phyloP scores from a whole-genome alignment of 805 yeast species.

The Kodamaea restingae region DNA sequence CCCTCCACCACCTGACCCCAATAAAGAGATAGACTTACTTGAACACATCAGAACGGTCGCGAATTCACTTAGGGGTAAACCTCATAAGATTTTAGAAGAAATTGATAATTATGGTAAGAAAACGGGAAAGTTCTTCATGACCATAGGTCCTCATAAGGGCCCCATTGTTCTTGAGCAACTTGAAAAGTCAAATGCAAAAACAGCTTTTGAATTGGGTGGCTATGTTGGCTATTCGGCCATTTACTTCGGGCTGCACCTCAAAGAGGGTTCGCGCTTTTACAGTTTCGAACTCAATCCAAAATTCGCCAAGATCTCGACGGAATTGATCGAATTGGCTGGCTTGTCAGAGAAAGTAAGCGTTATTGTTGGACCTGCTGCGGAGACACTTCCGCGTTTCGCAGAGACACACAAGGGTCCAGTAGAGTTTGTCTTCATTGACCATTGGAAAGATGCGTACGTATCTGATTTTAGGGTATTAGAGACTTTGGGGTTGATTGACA shows the following conservation, averaged over 20 bases:
- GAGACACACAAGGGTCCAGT: slow-evolving; percentile 17
- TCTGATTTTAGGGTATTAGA: slow-evolving; percentile 43
- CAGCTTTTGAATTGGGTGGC: slow-evolving; percentile 32
- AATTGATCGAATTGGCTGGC: slow-evolving; percentile 32
- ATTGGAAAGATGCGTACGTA: slow-evolving; percentile 33
- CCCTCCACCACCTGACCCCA: slow-evolving; percentile 6
- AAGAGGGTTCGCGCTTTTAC: slow-evolving; percentile 26
- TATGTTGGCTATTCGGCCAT: slow-evolving; percentile 38
- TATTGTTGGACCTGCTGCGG: slow-evolving; percentile 30
- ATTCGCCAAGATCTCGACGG: slow-evolving; percentile 27
- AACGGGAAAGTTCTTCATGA: slow-evolving; percentile 22
- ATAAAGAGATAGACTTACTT: slow-evolving; percentile 24
- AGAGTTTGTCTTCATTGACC: slow-evolving; percentile 41
- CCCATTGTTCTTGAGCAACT: slow-evolving; percentile 22
- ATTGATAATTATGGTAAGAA: slow-evolving; percentile 24
- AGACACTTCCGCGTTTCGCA: slow-evolving; percentile 24
- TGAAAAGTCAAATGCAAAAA: slow-evolving; percentile 18
- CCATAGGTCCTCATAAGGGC: slow-evolving; percentile 31
- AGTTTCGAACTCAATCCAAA: slow-evolving; percentile 30
- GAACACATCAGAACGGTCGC: slow-evolving; percentile 23
- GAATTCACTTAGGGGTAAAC: slow-evolving; percentile 25
- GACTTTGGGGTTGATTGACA: slow-evolving; percentile 33
- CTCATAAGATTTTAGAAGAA: slow-evolving; percentile 26
- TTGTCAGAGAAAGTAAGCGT: slow-evolving; percentile 26
- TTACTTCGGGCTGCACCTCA: slow-evolving; percentile 25